Evolutionary conservation across 495 filamentous ascomycete species (phyloP), one percentile per base, ranked within the genome.

Genomic region (Aspergillus sparsus): DNA sequence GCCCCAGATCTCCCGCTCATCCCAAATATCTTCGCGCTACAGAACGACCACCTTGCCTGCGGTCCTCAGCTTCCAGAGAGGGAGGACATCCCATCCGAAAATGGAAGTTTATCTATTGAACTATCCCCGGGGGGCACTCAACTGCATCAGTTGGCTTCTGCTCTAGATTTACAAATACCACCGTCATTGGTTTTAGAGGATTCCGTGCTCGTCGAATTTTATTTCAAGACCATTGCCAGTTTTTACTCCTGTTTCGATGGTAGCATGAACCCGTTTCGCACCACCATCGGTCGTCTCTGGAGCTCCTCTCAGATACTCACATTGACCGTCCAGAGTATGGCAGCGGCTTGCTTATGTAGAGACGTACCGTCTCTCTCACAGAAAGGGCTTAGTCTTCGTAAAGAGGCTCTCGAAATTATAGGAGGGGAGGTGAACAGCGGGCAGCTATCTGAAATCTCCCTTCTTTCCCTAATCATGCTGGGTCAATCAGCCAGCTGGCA

Each of bases 321-420:
- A 16, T 52, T 32, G 27, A 52, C 49, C 7, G 11, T 52, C 9
- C 49, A 52, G 11, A 52, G 49, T 34, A 52, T 52, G 49, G 18
- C 49, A 11, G 49, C 49, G 4, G 49, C 49, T 35, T 52, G 49
- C 34, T 35, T 52, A 13, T 13, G 31, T 52, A 32, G 49, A 32
- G 49, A 52, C 7, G 16, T 35, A 5, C 49, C 49, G 8, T 32
- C 12, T 52, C 8, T 52, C n/a, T 41, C 37, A 9, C 37, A 13
- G 13, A 52, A 35, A 7, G 37, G 37, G 37, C 1, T 41, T 4
- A 41, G 3, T 41, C n/a, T 41, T 10, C 37, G 37, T 41, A 41
- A 41, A 41, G 11, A 41, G n/a, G 37, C 37, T n/a, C n/a, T 41
- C 37, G 8, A n/a, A 8, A 41, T 41, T 4, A 41, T 41, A 41